These are phyloP conservation scores for Metschnikowia lachancei DNA, from an alignment of 805 yeast genomes.

Conservation along the genomic window DNA sequence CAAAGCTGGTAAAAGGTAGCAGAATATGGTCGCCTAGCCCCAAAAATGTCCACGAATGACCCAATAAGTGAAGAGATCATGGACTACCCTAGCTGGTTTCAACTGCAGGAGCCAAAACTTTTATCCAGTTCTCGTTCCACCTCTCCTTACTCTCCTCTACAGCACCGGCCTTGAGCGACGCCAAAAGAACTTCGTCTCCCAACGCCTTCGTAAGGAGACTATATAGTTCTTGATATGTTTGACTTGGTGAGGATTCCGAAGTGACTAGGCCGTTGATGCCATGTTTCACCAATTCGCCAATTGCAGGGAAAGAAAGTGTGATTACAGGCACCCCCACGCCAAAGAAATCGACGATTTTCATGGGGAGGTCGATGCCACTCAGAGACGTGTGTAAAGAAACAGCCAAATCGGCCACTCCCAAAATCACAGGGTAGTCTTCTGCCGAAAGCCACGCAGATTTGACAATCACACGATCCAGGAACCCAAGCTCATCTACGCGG, in stretches of 20 bases:
- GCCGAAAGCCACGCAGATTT: slow-evolving; percentile 72
- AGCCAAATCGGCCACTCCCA: slow-evolving; percentile 81
- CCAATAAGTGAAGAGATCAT: too few relatives aligned
- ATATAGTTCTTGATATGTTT: slow-evolving; percentile 25
- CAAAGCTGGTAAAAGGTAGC: too few relatives aligned
- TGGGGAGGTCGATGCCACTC: slow-evolving; percentile 91
- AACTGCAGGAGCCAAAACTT: slow-evolving; percentile 38
- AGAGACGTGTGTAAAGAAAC: slow-evolving; percentile 88
- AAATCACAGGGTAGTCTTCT: slow-evolving; percentile 74
- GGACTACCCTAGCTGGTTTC: not conserved
- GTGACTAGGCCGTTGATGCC: slow-evolving; percentile 62
- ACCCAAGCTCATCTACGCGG: slow-evolving; percentile 43
- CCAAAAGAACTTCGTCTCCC: slow-evolving; percentile 31
- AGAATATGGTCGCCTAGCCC: too few relatives aligned
- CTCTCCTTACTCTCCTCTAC: slow-evolving; percentile 59
- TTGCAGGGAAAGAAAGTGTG: slow-evolving; percentile 71
- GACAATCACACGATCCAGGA: slow-evolving; percentile 52
- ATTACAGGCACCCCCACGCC: slow-evolving; percentile 95
- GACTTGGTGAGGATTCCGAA: not conserved
- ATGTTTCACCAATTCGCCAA: slow-evolving; percentile 71
- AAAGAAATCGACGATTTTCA: slow-evolving; percentile 95
- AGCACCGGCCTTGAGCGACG: slow-evolving; percentile 64
- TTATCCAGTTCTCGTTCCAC: slow-evolving; percentile 77
- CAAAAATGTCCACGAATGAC: too few relatives aligned
- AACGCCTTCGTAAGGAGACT: slow-evolving; percentile 27